Evolutionary conservation across 305 asterid genomes (phyloP), one percentile per base, ranked within the genome.

Genomic region (Rubia balearica): DNA sequence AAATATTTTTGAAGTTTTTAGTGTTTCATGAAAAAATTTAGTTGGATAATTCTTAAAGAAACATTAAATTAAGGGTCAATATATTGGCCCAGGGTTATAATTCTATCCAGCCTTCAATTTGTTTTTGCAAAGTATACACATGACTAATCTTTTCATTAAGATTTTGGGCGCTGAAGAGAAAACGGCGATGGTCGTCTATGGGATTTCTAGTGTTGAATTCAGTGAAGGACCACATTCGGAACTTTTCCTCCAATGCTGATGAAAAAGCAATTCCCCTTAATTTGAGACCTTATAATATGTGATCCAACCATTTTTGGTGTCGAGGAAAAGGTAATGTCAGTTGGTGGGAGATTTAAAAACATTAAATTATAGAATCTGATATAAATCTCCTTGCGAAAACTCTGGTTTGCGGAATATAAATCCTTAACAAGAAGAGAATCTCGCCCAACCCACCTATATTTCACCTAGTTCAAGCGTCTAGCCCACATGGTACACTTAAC

Each of bases 131-230:
- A 72, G 74, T 92, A 68, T 70, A 75, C 63, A 61, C 19, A 74
- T 80, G 48, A 57, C 71, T 74, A 80, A 74, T 65, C 78, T 71
- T 75, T 78, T 90, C 60, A 42, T 48, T 33, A 79, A 79, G 69
- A 83, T 79, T 68, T 74, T 82, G 80, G 89, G 86, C 46, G 48
- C 86, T 0, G 93, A 87, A 70, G 64, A 79, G 40, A 82, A 80
- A 77, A 77, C 88, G 89, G 77, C 51, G 77, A 86, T 92, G 90
- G 98, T 92, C 3, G 78, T 90, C 10, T 90, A 88, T 56, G 96
- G 96, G 9, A 84, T 92, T 62, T 96, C 96, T 24, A 86, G 95
- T 79, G 84, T 92, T 36, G 91, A 85, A 65, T 84, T 87, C 19
- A 86, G 65, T 63, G 94, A 89, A 33, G 73, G 86, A 67, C 92